These are phyloP conservation scores for Kwoniella shandongensis DNA, from an alignment of 768 basidiomycete species.

Conservation along the genomic window DNA sequence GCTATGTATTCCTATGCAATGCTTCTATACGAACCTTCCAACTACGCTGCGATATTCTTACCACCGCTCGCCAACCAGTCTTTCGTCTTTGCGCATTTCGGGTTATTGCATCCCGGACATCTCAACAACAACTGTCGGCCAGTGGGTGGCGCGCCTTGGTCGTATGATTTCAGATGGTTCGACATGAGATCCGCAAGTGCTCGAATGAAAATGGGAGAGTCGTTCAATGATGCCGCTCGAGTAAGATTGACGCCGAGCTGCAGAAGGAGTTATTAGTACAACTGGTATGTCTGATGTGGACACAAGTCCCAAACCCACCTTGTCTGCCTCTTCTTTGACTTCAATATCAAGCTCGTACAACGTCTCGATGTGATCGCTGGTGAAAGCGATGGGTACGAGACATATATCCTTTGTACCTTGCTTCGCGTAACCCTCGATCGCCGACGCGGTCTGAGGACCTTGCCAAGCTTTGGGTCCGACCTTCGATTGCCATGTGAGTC, in stretches of 20 bases:
- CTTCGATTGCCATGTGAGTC: slow-evolving; percentile 96
- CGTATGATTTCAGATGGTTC: slow-evolving; percentile 69
- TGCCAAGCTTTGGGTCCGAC: slow-evolving; percentile 98
- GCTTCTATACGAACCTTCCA: background rate
- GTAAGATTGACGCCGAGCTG: slow-evolving; percentile 88
- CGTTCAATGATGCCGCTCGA: slow-evolving; percentile 88
- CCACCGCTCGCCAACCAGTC: slow-evolving; percentile 84
- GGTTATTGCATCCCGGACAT: slow-evolving; percentile 91
- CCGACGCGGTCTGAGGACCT: slow-evolving; percentile 91
- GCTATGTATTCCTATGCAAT: background rate
- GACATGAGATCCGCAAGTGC: slow-evolving; percentile 89
- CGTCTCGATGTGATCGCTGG: slow-evolving; percentile 98
- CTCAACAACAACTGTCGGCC: slow-evolving; percentile 79
- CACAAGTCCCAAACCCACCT: slow-evolving; percentile 60
- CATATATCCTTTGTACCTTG: slow-evolving; percentile 59
- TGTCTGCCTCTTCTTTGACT: slow-evolving; percentile 82
- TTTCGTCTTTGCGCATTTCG: slow-evolving; percentile 82
- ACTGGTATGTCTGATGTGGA: background rate
- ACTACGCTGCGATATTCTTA: slow-evolving; percentile 6
- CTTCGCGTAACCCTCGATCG: slow-evolving; percentile 65
- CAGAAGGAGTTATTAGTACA: slow-evolving; percentile 12
- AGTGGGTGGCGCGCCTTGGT: slow-evolving; percentile 62
- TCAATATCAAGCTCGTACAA: slow-evolving; percentile 94
- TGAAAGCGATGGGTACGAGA: slow-evolving; percentile 94
- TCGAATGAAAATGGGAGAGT: slow-evolving; percentile 90